Evolutionary conservation across 306 rosid species (phyloP).

Genomic region (Pyrus pyrifolia): DNA sequence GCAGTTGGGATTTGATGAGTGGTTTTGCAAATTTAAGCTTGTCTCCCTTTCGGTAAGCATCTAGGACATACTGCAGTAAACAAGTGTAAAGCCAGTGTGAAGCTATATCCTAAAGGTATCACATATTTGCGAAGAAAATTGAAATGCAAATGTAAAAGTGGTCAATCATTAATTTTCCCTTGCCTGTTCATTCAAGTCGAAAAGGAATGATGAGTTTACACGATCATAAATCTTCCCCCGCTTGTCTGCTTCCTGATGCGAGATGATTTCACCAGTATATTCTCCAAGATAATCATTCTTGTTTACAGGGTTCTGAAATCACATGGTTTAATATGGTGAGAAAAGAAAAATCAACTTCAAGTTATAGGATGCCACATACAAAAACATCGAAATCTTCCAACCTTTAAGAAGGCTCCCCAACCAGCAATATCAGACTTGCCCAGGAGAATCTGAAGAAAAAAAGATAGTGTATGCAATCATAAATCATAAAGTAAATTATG

Average conservation of each 20-base stretch:
- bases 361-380: slow-evolving; percentile 6
- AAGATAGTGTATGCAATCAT: slow-evolving; percentile 14
- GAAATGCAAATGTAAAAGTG: not conserved
- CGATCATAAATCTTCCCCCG: slow-evolving; percentile 98
- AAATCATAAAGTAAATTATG: slow-evolving; percentile 10
- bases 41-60: slow-evolving; percentile 98
- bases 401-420: slow-evolving; percentile 99
- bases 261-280: slow-evolving; percentile 90
- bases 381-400: slow-evolving; percentile 16
- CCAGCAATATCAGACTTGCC: slow-evolving; percentile 95
- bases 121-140: not conserved
- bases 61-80: slow-evolving; percentile 79
- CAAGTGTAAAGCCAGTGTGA: not conserved
- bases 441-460: slow-evolving; percentile 64
- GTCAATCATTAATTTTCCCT: slow-evolving; percentile 17
- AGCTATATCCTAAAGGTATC: not conserved
- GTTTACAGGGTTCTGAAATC: slow-evolving; percentile 84
- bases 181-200: slow-evolving; percentile 97
- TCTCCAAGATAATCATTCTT: slow-evolving; percentile 96
- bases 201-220: slow-evolving; percentile 93
- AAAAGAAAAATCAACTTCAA: slow-evolving; percentile 13
- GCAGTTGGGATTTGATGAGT: slow-evolving; percentile 93
- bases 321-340: slow-evolving; percentile 29
- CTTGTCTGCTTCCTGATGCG: slow-evolving; percentile 94
- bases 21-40: slow-evolving; percentile 97